Base-by-base conservation (phyloP, 768 basidiomycete genomes). In the Tricholoma flavovirens region DNA sequence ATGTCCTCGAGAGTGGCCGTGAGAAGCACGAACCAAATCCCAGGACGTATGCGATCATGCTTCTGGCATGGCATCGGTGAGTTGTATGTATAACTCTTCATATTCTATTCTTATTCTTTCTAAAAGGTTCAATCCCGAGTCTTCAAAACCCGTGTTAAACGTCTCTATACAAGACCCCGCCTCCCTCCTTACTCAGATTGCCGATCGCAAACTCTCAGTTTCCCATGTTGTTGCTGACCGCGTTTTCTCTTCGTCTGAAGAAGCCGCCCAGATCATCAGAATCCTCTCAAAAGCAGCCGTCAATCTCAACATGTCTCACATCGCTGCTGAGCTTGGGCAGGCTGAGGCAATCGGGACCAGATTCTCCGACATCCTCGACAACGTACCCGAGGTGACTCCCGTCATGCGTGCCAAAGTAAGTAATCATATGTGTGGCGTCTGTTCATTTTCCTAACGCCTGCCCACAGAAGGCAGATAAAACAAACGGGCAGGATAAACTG, bases 11-110 rank as follows among this genome's bases (percentile, higher is more conserved):
- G 62, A 65, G 51, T 10, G 75, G 69, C 3, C 57, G 64, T 0
- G 83, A 84, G 55, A 73, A 71, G 6, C 68, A 82, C 11, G 58
- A 61, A 1, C 85, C 90, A 0, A 80, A 78, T 29, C 57, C 81
- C 1, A 68, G 75, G 46, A 86, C 88, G 8, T 92, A 88, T 70
- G 84, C 88, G 12, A 67, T 82, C 15, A 84, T 90, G 81, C 74
- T 93, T 11, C 70, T 82, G 30, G 74, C 81, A 1, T 81, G 81
- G 68, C 67, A 78, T 40, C 75, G 83, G 82, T 84, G 57, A 58
- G 78, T 58, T n/a, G 2, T 30, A 30, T 35, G 45, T 8, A 30
- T 29, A 3, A 9, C 26, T 12, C 54, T 53, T 0, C 14, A 42
- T 58, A 40, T 40, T 5, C 15, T 43, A 33, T 60, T 30, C 17